These are phyloP conservation scores for Hygrophila difformis DNA, from an alignment of 257 asterid species.

Conservation along the genomic window DNA sequence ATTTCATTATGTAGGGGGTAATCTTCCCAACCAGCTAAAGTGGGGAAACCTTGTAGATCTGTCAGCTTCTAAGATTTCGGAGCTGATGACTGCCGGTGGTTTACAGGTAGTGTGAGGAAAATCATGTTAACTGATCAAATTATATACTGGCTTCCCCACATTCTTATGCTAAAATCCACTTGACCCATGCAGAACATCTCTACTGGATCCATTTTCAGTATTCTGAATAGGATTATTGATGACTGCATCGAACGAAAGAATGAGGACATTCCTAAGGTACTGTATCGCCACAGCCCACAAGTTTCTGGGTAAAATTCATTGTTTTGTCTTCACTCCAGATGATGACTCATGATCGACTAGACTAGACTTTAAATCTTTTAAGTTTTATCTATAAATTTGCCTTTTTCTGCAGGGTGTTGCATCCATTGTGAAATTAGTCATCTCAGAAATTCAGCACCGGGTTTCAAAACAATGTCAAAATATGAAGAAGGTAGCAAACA, in stretches of 20 bases:
- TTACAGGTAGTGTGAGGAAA: too few species aligned
- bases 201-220: too few species aligned
- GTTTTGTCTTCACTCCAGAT: not conserved
- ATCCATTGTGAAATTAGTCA: constrained; percentile 65
- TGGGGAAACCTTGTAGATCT: too few species aligned
- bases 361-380: constrained; percentile 16
- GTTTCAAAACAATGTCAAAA: constrained; percentile 52
- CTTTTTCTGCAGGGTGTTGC: constrained; percentile 51
- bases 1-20: not conserved
- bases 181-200: too few species aligned
- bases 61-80: too few species aligned
- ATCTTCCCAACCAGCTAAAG: too few species aligned
- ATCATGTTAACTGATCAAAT: constrained; percentile 37
- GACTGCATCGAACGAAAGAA: constrained; percentile 69
- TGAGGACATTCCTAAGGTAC: constrained; percentile 81
- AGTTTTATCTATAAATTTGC: too few species aligned
- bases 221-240: constrained; percentile 12
- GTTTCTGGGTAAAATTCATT: too few species aligned
- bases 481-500: constrained; percentile 59
- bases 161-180: too few species aligned
- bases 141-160: too few species aligned
- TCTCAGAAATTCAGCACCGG: constrained; percentile 84
- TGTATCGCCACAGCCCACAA: constrained; percentile 2
- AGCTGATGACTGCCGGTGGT: too few species aligned
- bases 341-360: constrained; percentile 11